These are phyloP conservation scores for Aspergillus novofumigatus DNA, from an alignment of 2,329 filamentous ascomycete genomes.

Conservation along the genomic window DNA sequence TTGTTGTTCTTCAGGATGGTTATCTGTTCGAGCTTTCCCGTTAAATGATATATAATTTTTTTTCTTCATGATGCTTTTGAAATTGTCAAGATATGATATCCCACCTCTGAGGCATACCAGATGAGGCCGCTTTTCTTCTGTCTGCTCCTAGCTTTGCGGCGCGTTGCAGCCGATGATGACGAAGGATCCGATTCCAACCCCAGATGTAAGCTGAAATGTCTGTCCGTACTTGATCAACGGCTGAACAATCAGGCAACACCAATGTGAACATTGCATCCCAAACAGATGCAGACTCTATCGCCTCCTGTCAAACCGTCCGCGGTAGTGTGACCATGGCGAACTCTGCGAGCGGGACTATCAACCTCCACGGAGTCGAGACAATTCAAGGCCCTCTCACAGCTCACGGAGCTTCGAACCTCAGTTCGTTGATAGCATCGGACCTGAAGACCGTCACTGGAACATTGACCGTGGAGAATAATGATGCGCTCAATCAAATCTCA, in stretches of 20 bases:
- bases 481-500: conserved; percentile 15
- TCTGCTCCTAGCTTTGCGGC: background rate
- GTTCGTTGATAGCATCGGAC: conserved; percentile 13
- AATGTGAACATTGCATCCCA: conserved; percentile 41
- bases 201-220: background rate
- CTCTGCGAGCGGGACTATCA: conserved; percentile 34
- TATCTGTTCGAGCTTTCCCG: background rate
- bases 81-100: background rate
- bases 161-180: background rate
- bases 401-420: conserved; percentile 14
- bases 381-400: conserved; percentile 22
- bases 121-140: background rate
- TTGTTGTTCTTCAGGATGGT: background rate
- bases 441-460: conserved; percentile 17
- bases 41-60: background rate
- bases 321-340: conserved; percentile 39
- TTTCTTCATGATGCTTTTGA: background rate
- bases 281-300: conserved; percentile 27
- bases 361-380: conserved; percentile 36
- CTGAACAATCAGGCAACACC: conserved; percentile 31
- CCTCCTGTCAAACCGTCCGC: conserved; percentile 37
- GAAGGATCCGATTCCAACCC: background rate
- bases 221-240: background rate
- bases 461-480: conserved; percentile 17
- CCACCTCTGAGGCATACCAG: background rate